A percentile compares a stretch with the other conserved stretches of the same genome.
Evolutionary conservation across 2,329 filamentous ascomycete species (phyloP).

Genomic region (Cladosporium oxysporum): DNA sequence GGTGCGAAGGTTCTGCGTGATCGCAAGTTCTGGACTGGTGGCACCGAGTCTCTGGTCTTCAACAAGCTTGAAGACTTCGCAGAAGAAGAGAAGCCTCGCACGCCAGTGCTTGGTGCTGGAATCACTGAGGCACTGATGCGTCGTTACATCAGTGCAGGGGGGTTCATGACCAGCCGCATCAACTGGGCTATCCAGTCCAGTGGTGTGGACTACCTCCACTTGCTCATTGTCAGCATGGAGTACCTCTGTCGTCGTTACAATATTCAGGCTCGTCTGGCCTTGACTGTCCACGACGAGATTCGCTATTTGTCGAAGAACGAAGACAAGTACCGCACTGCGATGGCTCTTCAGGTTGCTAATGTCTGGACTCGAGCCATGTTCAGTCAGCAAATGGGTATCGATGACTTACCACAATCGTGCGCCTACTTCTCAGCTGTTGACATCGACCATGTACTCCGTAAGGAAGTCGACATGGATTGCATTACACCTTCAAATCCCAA

Average conservation of each 20-base stretch:
- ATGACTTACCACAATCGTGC: constrained; percentile 90
- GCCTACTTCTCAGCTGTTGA: constrained; percentile 96
- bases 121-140: constrained; percentile 95
- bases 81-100: constrained; percentile 86
- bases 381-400: constrained; percentile 90
- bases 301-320: constrained; percentile 83
- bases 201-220: constrained; percentile 93
- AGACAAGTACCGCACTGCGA: constrained; percentile 84
- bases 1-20: constrained; percentile 71
- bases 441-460: constrained; percentile 91
- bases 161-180: constrained; percentile 93
- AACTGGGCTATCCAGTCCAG: constrained; percentile 99
- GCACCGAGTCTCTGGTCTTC: constrained; percentile 96
- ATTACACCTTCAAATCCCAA: constrained; percentile 82
- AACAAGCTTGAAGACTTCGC: constrained; percentile 98
- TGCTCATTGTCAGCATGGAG: constrained; percentile 92
- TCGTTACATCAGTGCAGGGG: constrained; percentile 76
- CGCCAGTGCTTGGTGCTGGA: constrained; percentile 87
- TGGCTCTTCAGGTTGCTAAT: constrained; percentile 92
- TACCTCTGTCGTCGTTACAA: constrained; percentile 85
- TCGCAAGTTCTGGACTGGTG: constrained; percentile 87
- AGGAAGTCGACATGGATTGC: constrained; percentile 98
- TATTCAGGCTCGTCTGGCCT: constrained; percentile 78
- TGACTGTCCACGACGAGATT: constrained; percentile 98
- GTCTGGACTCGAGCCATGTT: constrained; percentile 98